Evolutionary conservation across 768 basidiomycete species (phyloP).

Genomic region (Dentipellis sp.): DNA sequence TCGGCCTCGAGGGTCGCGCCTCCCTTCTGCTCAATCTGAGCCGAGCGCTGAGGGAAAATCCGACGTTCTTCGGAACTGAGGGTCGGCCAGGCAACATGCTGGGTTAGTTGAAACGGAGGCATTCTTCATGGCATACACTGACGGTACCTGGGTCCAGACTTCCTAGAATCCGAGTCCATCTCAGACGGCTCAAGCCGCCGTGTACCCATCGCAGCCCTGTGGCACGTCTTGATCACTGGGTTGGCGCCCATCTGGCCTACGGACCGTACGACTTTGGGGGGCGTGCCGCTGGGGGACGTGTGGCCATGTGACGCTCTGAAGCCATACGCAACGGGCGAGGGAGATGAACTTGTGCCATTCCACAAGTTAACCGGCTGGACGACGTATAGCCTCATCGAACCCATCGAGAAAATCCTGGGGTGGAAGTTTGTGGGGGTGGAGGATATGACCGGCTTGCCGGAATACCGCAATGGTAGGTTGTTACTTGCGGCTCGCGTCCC

Average conservation of each 20-base stretch:
- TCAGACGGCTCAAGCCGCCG: constrained; percentile 29
- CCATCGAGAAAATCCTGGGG: constrained; percentile 62
- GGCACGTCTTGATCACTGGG: constrained; percentile 75
- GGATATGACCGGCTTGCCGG: constrained; percentile 87
- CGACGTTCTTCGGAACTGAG: constrained; percentile 62
- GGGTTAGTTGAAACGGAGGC: constrained; percentile 34
- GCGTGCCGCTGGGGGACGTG: constrained; percentile 78
- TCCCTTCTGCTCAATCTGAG: constrained; percentile 67
- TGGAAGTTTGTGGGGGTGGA: constrained; percentile 81
- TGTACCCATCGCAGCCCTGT: constrained; percentile 69
- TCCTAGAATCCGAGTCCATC: constrained; percentile 49
- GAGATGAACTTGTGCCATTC: constrained; percentile 80
- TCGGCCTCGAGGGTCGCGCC: constrained; percentile 82
- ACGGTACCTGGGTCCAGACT: constrained; percentile 37
- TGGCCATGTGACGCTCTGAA: constrained; percentile 72
- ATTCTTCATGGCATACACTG: constrained; percentile 1
- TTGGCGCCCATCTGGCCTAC: constrained; percentile 86
- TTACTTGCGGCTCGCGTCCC: constrained; percentile 1
- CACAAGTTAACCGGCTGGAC: constrained; percentile 96
- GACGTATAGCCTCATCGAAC: constrained; percentile 82
- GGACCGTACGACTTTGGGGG: constrained; percentile 56
- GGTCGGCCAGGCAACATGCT: constrained; percentile 79
- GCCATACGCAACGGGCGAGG: constrained; percentile 27
- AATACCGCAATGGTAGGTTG: constrained; percentile 82
- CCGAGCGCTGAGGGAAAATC: constrained; percentile 53